Percentiles rank a stretch among this genome's conserved stretches.
phyloP scores from a whole-genome alignment of 495 filamentous ascomycete genomes.

The Talaromyces liani region DNA sequence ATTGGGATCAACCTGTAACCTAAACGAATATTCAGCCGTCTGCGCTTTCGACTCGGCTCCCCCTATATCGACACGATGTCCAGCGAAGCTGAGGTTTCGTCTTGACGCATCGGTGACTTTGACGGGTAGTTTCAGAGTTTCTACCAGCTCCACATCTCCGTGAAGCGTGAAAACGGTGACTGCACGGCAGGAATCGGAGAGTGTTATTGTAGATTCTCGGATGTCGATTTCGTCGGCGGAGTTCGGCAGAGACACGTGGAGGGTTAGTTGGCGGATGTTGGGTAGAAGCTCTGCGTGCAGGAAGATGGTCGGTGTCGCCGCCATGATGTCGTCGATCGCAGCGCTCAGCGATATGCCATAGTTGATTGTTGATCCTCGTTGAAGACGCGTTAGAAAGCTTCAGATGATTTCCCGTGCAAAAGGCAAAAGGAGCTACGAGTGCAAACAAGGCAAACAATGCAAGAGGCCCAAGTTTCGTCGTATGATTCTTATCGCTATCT shows the following conservation, averaged over 20 bases:
- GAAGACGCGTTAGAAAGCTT: not conserved
- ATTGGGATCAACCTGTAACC: constrained; percentile 53
- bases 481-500: constrained; percentile 2
- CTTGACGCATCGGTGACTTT: constrained; percentile 36
- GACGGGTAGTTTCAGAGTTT: constrained; percentile 59
- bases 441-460: constrained; percentile 1
- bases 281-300: constrained; percentile 83
- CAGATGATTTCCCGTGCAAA: not conserved
- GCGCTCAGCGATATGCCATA: not conserved
- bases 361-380: not conserved
- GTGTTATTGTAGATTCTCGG: constrained; percentile 20
- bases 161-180: constrained; percentile 40
- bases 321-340: not conserved
- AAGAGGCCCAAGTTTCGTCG: not conserved
- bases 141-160: constrained; percentile 22
- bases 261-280: constrained; percentile 77
- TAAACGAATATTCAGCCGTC: constrained; percentile 47
- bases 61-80: not conserved
- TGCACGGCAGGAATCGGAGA: constrained; percentile 35
- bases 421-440: not conserved
- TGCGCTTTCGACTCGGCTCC: not conserved
- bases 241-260: constrained; percentile 59
- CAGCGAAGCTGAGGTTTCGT: constrained; percentile 12
- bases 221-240: constrained; percentile 25
- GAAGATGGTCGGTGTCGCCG: constrained; percentile 19